Base-by-base conservation (phyloP, 768 basidiomycete genomes). In the Lactarius pseudohatsudake region DNA sequence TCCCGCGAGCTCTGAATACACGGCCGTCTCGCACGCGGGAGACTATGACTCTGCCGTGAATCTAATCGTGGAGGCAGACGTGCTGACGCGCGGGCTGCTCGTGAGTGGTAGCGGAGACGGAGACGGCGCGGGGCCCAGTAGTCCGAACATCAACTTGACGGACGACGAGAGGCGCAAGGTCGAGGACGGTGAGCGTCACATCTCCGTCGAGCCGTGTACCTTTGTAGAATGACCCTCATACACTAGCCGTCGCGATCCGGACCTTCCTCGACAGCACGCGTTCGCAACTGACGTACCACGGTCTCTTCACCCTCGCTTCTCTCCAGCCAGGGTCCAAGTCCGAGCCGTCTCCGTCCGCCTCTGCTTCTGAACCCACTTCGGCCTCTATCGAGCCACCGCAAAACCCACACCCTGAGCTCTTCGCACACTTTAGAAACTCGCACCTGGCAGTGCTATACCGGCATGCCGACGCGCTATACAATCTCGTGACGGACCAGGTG, bases 371-470 rank as follows among this genome's bases (percentile, higher is more conserved):
- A 62, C 57, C 40, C 16, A 30, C 7, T 34, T 15, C 26, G 18
- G 3, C 20, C 40, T 11, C 47, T 32, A 11, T 75, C 80, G 79
- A 81, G 0, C 82, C 85, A 2, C 32, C 56, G 0, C 47, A 20
- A 9, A 64, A 62, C 3, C 26, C 61, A 6, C 67, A 65, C 5
- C 28, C 61, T 16, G 57, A 61, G 40, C 84, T 95, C 62, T 88
- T 90, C n/a, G 94, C 94, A 0, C 85, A 96, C 67, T 96, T 95
- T 81, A 86, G 95, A 61, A 93, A 86, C 76, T 94, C 92, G 0
- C 95, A 96, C 74, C 85, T 97, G 16, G 89, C 90, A 0, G 94
- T 96, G 10, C 80, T 97, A 2, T 91, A 94, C 80, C 92, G 89
- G 66, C 74, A 81, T 60, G 62, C 50, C 26, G 72, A 73, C 6